Conservation (phyloP, 192 early-diverging fungal species). For the Coemansia sp. region DNA sequence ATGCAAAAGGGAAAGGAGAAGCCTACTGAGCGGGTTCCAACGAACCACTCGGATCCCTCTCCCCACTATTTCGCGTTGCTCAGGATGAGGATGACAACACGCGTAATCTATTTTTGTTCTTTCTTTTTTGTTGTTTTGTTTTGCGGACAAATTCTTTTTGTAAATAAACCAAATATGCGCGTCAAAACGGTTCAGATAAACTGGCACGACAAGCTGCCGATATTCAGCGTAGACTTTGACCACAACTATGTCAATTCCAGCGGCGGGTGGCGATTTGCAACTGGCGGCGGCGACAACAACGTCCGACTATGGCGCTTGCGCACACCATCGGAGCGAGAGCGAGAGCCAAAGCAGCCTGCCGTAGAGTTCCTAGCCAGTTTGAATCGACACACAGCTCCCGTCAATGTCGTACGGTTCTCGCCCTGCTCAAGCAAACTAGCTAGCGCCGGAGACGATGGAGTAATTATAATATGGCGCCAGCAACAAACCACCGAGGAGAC, state of each 20-base stretch:
- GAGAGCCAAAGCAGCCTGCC: conserved; percentile 38
- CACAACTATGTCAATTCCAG: conserved; percentile 32
- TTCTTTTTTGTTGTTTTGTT: neutral
- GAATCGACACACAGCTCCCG: conserved; percentile 81
- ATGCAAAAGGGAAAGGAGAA: neutral
- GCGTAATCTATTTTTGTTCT: neutral
- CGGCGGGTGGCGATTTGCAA: conserved; percentile 72
- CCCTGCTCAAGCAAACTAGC: conserved; percentile 74
- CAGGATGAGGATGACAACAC: neutral
- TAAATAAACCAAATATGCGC: conserved; percentile 47
- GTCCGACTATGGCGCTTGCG: conserved; percentile 68
- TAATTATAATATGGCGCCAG: conserved; percentile 79
- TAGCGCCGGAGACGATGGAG: conserved; percentile 89
- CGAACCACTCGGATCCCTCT: neutral
- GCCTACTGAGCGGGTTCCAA: too few relatives aligned
- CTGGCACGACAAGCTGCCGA: conserved; percentile 90
- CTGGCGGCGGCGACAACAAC: conserved; percentile 87
- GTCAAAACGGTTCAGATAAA: conserved; percentile 83
- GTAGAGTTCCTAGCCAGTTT: conserved; percentile 82
- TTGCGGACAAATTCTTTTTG: conserved; percentile 5
- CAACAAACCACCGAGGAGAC: neutral
- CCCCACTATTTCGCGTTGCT: neutral
- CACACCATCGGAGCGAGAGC: conserved; percentile 18
- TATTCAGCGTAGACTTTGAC: conserved; percentile 93
- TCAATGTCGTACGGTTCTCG: conserved; percentile 91